A percentile compares a stretch with the other conserved stretches of the same genome.
Conservation (phyloP, 805 yeast species). For the Cyberlindnera saturnus region DNA sequence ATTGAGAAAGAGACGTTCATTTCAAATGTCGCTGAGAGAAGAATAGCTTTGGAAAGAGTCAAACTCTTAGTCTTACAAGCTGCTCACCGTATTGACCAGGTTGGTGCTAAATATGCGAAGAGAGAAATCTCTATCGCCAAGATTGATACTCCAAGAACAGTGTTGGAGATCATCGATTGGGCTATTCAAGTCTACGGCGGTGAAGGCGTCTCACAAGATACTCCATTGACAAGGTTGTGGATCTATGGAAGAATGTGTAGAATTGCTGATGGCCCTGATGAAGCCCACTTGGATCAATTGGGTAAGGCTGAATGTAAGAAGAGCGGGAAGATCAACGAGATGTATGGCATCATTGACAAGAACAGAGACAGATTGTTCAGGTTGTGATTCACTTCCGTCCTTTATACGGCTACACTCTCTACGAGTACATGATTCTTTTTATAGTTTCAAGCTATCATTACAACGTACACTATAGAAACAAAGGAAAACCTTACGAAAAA, state of each 20-base stretch:
- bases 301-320: slow-evolving; percentile 41
- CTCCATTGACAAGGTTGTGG: slow-evolving; percentile 49
- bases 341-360: slow-evolving; percentile 17
- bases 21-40: slow-evolving; percentile 42
- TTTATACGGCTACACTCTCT: background rate
- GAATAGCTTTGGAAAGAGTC: slow-evolving; percentile 49
- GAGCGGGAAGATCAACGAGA: slow-evolving; percentile 31
- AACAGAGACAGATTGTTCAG: slow-evolving; percentile 16
- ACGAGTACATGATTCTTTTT: background rate
- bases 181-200: slow-evolving; percentile 61
- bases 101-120: slow-evolving; percentile 48
- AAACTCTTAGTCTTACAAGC: slow-evolving; percentile 51
- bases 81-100: slow-evolving; percentile 50
- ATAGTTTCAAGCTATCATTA: too few relatives aligned
- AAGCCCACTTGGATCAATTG: slow-evolving; percentile 53
- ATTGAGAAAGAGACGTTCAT: slow-evolving; percentile 45
- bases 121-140: slow-evolving; percentile 58
- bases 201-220: slow-evolving; percentile 58
- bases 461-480: background rate
- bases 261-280: slow-evolving; percentile 69
- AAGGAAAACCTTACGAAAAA: background rate
- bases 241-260: slow-evolving; percentile 48
- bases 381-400: slow-evolving; percentile 4
- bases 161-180: slow-evolving; percentile 49
- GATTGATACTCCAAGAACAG: slow-evolving; percentile 54